These are phyloP conservation scores for Pythium sukuiense DNA, from an alignment of 352 stramenopile species.

Conservation along the genomic window DNA sequence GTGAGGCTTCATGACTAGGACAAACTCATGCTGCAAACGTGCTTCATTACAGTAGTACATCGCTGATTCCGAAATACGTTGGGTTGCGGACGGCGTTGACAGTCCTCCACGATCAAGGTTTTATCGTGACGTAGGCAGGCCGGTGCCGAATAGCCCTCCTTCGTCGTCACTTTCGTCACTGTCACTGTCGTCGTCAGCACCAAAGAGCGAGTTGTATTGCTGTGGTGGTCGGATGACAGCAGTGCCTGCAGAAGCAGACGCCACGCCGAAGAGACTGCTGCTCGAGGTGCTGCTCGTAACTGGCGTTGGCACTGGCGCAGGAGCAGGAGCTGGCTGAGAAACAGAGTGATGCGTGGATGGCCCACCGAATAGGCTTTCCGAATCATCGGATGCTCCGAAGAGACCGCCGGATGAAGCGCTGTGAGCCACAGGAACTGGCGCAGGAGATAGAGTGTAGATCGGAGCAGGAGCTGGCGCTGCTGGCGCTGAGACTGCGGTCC, in stretches of 20 bases:
- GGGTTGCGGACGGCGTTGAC: no score
- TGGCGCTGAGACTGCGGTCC: constrained; percentile 21
- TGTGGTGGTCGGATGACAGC: constrained; percentile 18
- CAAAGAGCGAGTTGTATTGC: constrained; percentile 68
- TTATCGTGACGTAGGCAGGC: constrained; percentile 69
- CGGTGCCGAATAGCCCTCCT: constrained; percentile 76
- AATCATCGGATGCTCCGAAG: constrained; percentile 13
- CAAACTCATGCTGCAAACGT: no score
- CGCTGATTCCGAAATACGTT: no score
- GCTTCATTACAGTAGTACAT: no score
- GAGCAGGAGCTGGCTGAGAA: neutral
- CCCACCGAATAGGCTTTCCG: constrained; percentile 10
- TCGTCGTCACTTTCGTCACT: constrained; percentile 79
- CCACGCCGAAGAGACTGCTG: constrained; percentile 32
- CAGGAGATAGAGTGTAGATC: constrained; percentile 26
- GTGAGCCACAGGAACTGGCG: constrained; percentile 12
- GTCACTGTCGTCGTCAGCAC: constrained; percentile 49
- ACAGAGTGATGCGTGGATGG: neutral
- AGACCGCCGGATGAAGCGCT: constrained; percentile 10
- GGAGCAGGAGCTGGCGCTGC: constrained; percentile 2
- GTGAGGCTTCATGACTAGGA: no score
- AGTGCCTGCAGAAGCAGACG: constrained; percentile 8
- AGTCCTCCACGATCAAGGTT: neutral
- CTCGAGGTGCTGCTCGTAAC: neutral
- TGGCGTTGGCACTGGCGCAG: constrained; percentile 4